Evolutionary conservation across 768 basidiomycete genomes (phyloP).

Genomic region (Amanita rubescens): DNA sequence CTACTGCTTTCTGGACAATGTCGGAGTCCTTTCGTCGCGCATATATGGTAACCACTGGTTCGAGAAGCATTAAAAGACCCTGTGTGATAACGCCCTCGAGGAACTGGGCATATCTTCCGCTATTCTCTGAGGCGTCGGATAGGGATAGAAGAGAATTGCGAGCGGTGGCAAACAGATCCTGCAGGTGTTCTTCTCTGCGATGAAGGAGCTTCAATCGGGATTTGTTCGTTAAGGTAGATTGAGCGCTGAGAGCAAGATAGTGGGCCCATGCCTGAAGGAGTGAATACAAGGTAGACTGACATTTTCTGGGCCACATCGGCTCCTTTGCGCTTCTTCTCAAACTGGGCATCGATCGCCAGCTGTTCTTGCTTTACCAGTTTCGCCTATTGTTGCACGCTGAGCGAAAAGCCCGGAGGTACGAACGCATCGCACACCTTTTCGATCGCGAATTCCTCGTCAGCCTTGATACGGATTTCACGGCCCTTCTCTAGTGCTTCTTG

Average conservation of each 20-base stretch:
- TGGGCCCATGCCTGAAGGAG: constrained; percentile 3
- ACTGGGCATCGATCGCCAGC: constrained; percentile 87
- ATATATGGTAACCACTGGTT: constrained; percentile 59
- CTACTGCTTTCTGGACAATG: constrained; percentile 54
- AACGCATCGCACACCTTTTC: constrained; percentile 62
- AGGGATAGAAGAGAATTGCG: constrained; percentile 57
- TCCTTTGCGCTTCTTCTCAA: constrained; percentile 94
- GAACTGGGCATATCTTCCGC: constrained; percentile 71
- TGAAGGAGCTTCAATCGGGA: constrained; percentile 87
- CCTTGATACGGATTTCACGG: constrained; percentile 93
- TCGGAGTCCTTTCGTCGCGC: constrained; percentile 62
- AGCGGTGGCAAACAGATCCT: constrained; percentile 77
- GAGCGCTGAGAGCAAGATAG: constrained; percentile 49
- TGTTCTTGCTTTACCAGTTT: constrained; percentile 97
- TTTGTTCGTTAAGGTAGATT: constrained; percentile 95
- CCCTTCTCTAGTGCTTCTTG: constrained; percentile 98
- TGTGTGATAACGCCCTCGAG: constrained; percentile 82
- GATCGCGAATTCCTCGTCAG: constrained; percentile 98
- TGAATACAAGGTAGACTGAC: constrained; percentile 36
- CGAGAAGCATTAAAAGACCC: constrained; percentile 77
- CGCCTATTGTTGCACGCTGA: constrained; percentile 44
- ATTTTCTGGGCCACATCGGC: constrained; percentile 95
- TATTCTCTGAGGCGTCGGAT: constrained; percentile 35
- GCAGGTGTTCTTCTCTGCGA: constrained; percentile 85
- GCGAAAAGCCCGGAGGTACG: not conserved